Evolutionary conservation across 768 basidiomycete genomes (phyloP).

Genomic region (Tubosaeta sp.): DNA sequence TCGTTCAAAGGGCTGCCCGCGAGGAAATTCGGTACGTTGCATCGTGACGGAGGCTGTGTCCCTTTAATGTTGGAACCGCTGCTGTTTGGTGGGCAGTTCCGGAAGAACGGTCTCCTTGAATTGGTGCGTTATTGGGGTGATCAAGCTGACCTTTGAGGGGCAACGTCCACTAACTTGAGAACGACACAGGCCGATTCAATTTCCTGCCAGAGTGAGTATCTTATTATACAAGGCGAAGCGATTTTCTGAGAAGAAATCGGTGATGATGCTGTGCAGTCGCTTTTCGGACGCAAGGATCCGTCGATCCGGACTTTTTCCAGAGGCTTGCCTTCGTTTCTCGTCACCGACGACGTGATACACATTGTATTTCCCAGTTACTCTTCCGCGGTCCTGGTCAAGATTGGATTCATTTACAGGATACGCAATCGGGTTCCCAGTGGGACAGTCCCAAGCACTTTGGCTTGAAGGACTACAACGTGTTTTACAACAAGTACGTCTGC

Average conservation of each 20-base stretch:
- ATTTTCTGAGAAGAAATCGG: neutral
- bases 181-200: constrained; percentile 55
- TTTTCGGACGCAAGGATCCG: constrained; percentile 53
- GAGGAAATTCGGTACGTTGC: constrained; percentile 54
- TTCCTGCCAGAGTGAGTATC: constrained; percentile 51
- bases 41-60: neutral
- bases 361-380: constrained; percentile 35
- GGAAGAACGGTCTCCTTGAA: constrained; percentile 58
- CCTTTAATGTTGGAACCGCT: neutral
- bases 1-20: constrained; percentile 53
- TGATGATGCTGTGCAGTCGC: constrained; percentile 37
- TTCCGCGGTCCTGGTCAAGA: neutral
- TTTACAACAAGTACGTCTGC: constrained; percentile 54
- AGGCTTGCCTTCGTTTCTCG: constrained; percentile 9
- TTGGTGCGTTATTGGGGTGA: constrained; percentile 40
- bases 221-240: neutral
- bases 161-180: neutral
- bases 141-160: neutral
- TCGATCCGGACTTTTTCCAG: constrained; percentile 41
- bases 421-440: constrained; percentile 70
- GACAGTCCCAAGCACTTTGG: constrained; percentile 63
- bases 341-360: constrained; percentile 49
- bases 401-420: constrained; percentile 41
- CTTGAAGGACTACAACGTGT: constrained; percentile 46
- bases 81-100: constrained; percentile 29